Evolutionary conservation across 2,329 filamentous ascomycete genomes (phyloP).

Genomic region (Colletotrichum lini): DNA sequence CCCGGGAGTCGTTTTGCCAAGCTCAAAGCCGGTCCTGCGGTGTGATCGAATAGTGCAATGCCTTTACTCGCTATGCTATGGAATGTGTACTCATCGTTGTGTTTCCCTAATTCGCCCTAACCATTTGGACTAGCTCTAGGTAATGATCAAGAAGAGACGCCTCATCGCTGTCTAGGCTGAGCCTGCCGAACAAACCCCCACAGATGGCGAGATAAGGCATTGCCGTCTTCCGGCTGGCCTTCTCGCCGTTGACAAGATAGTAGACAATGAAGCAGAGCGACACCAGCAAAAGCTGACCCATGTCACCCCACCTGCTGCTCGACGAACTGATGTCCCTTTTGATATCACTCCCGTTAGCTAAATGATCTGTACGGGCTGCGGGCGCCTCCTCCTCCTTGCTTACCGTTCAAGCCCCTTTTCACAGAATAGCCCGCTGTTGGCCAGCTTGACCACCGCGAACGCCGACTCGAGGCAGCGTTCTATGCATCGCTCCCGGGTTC

Average conservation of each 20-base stretch:
- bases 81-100: no score
- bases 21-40: neutral
- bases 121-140: slow-evolving; percentile 27
- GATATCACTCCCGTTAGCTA: neutral
- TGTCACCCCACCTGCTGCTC: slow-evolving; percentile 27
- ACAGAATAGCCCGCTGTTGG: slow-evolving; percentile 29
- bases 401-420: slow-evolving; percentile 31
- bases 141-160: slow-evolving; percentile 33
- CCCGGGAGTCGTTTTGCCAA: no score
- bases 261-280: slow-evolving; percentile 38
- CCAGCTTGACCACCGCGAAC: slow-evolving; percentile 32
- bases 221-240: slow-evolving; percentile 15
- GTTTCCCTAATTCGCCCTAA: neutral
- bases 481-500: slow-evolving; percentile 21
- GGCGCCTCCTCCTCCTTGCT: neutral
- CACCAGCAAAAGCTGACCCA: slow-evolving; percentile 35
- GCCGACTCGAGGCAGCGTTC: slow-evolving; percentile 33
- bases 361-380: accelerated
- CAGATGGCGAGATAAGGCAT: slow-evolving; percentile 37
- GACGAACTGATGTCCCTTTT: slow-evolving; percentile 25
- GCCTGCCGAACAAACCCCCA: slow-evolving; percentile 22
- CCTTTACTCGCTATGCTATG: slow-evolving; percentile 4
- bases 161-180: slow-evolving; percentile 28
- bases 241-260: slow-evolving; percentile 28
- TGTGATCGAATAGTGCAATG: neutral